Conservation (phyloP, 2,329 filamentous ascomycete genomes). For the Penicillium sp. region DNA sequence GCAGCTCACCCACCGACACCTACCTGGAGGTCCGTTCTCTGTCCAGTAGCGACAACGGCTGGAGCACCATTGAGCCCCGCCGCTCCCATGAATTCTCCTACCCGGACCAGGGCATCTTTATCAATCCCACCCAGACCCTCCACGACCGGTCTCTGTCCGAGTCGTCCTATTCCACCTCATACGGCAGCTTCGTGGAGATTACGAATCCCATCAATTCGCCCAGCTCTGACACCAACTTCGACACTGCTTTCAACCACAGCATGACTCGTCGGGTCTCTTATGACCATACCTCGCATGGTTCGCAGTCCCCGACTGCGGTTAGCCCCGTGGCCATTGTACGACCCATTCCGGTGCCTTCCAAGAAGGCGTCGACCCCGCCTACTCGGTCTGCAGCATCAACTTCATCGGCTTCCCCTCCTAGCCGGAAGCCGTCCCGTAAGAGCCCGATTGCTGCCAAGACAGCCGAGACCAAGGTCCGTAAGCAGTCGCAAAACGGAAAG, state of each 20-base stretch:
- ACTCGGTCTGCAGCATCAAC: conserved; percentile 51
- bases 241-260: too few relatives aligned
- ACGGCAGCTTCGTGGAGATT: conserved; percentile 74
- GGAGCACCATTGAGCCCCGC: conserved; percentile 70
- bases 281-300: too few relatives aligned
- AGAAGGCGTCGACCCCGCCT: conserved; percentile 44
- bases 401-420: conserved; percentile 56
- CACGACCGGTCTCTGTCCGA: conserved; percentile 82
- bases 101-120: conserved; percentile 59
- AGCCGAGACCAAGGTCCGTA: conserved; percentile 74
- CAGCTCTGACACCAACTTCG: conserved; percentile 62
- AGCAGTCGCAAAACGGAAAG: conserved; percentile 62
- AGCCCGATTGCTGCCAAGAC: conserved; percentile 71
- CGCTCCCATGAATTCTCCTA: conserved; percentile 61
- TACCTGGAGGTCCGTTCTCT: conserved; percentile 81
- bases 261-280: too few relatives aligned
- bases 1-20: conserved; percentile 65
- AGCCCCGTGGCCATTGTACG: conserved; percentile 61
- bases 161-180: conserved; percentile 66
- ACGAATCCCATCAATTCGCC: conserved; percentile 74
- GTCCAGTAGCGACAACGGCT: conserved; percentile 77
- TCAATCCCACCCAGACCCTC: conserved; percentile 83
- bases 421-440: conserved; percentile 60
- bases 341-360: conserved; percentile 50
- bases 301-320: too few relatives aligned